A percentile compares a stretch with the other conserved stretches of the same genome.
phyloP scores from a whole-genome alignment of 352 stramenopile genomes.

The Saprolegnia diclina region DNA sequence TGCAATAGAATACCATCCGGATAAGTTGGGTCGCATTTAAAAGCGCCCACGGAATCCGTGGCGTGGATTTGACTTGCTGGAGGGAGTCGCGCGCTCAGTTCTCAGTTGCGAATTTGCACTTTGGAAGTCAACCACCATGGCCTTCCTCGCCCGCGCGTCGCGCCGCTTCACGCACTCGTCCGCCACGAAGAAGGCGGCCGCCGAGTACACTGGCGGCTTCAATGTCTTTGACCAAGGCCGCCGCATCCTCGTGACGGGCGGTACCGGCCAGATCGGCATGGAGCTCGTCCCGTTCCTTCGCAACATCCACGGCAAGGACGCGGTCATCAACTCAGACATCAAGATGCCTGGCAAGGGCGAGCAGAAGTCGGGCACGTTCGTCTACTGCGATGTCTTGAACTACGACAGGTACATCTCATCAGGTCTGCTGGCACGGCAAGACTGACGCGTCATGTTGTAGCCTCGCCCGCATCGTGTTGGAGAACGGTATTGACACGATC shows the following conservation, averaged over 20 bases:
- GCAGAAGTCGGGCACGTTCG: slow-evolving; percentile 53
- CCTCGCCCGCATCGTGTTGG: slow-evolving; percentile 75
- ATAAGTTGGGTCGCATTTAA: slow-evolving; percentile 30
- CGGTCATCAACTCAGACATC: slow-evolving; percentile 82
- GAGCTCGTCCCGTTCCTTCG: slow-evolving; percentile 78
- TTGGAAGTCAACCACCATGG: slow-evolving; percentile 7
- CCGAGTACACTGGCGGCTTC: slow-evolving; percentile 47
- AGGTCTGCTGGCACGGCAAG: neutral
- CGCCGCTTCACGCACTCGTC: slow-evolving; percentile 20
- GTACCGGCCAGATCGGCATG: slow-evolving; percentile 83
- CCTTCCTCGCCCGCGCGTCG: slow-evolving; percentile 8
- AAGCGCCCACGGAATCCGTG: no score
- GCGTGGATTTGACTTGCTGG: neutral
- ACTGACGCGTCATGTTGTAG: neutral
- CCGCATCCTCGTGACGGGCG: slow-evolving; percentile 72
- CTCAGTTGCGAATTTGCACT: slow-evolving; percentile 16
- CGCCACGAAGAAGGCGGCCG: slow-evolving; percentile 30
- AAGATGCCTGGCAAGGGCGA: slow-evolving; percentile 40
- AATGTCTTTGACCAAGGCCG: slow-evolving; percentile 45
- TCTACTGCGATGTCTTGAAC: slow-evolving; percentile 81
- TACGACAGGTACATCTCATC: slow-evolving; percentile 37
- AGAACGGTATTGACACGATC: slow-evolving; percentile 85
- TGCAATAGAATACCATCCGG: slow-evolving; percentile 30
- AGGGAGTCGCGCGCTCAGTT: neutral
- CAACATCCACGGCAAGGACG: slow-evolving; percentile 46